Evolutionary conservation across 169 alveolate species (phyloP), one percentile per base, ranked within the genome.

Genomic region (Toxoplasma gondii): DNA sequence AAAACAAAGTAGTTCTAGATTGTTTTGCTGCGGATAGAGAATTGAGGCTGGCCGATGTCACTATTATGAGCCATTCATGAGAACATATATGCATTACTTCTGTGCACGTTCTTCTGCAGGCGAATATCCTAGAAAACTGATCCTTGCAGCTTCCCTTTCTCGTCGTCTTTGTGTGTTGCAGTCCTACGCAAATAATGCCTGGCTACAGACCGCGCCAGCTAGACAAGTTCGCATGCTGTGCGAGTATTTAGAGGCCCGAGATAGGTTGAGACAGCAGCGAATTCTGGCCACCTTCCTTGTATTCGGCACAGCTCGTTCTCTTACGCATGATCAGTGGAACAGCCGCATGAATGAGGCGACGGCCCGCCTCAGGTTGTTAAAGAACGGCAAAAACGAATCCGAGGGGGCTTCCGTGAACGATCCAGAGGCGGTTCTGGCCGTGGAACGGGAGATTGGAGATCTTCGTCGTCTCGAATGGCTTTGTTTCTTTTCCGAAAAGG

Each of bases 191-290:
- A 96, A 95, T 91, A 92, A 54, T 16, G 88, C 93, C 12, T 96
- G 95, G 94, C 74, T 95, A 36, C 95, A 94, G 87, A 93, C 95
- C 88, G 81, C 94, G 41, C 94, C 95, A 31, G 97, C 95, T n/a
- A 41, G 97, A 41, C 94, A 95, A 34, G 96, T 95, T 39, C 97
- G 97, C 54, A 96, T 96, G 53, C 29, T 96, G 64, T 96, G 97
- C 86, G 97, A 96, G 88, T 96, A 95, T 88, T 91, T 94, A 53
- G 97, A 96, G 88, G 96, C 93, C 16, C 96, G 95, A 69, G 97
- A 96, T 53, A 86, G 96, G 43, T 58, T 96, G 91, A 64, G 95
- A 82, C 87, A 83, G 69, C 91, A 93, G 78, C 93, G 94, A 27
- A 94, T 96, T 31, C 94, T 94, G 91, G 96, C 94, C 74, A 94